phyloP scores from a whole-genome alignment of 2,329 filamentous ascomycete species.

The Colletotrichum lindemuthianum region DNA sequence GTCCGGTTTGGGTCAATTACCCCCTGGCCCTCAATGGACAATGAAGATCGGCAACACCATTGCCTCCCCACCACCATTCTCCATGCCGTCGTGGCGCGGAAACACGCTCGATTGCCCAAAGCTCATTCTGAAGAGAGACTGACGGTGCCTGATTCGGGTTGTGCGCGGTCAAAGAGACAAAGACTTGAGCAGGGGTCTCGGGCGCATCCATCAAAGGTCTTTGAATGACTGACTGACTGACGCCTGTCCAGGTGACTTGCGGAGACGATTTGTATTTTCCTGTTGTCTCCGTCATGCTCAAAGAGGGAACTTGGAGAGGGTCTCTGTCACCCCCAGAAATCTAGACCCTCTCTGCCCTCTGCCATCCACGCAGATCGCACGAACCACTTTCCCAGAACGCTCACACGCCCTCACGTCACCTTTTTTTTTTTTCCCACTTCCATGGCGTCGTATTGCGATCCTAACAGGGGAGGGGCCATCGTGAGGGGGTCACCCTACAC shows the following conservation, averaged over 20 bases:
- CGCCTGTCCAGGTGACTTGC: conserved; percentile 17
- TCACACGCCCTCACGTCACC: background rate
- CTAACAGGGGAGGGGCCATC: background rate
- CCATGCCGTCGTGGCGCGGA: conserved; percentile 28
- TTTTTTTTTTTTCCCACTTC: background rate
- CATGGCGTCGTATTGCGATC: background rate
- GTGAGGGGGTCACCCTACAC: no score
- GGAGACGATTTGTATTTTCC: conserved; percentile 1
- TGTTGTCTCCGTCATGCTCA: conserved; percentile 10
- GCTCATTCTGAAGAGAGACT: conserved; percentile 15
- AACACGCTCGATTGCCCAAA: conserved; percentile 1
- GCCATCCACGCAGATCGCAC: conserved; percentile 4
- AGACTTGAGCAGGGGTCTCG: conserved; percentile 16
- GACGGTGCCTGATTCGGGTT: conserved; percentile 13
- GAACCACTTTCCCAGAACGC: background rate
- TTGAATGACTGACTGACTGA: no score
- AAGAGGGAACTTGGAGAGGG: background rate
- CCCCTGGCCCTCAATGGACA: conserved; percentile 15
- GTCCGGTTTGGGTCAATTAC: conserved; percentile 33
- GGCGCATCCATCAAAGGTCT: background rate
- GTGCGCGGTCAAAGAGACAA: conserved; percentile 29
- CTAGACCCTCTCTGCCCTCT: background rate
- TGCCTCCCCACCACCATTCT: conserved; percentile 24
- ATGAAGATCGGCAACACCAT: conserved; percentile 34
- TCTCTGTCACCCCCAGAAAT: background rate